A percentile compares a stretch with the other conserved stretches of the same genome.
These are phyloP conservation scores for Gossypium bickii DNA, from an alignment of 345 rosid species.

Conservation along the genomic window DNA sequence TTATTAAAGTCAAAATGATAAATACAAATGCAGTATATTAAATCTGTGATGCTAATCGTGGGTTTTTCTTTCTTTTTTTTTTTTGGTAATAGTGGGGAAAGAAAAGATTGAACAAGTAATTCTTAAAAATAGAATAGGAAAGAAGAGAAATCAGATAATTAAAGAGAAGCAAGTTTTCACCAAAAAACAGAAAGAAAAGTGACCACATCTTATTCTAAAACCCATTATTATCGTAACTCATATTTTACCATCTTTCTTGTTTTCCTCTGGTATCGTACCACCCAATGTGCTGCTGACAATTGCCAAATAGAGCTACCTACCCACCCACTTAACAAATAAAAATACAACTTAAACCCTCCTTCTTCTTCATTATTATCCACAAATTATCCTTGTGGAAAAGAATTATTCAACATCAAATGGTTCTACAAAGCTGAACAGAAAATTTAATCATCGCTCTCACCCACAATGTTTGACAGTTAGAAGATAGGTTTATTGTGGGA, in stretches of 20 bases:
- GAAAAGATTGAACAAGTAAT: too few relatives aligned
- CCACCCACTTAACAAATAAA: not conserved
- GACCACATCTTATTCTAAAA: too few relatives aligned
- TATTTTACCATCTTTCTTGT: not conserved
- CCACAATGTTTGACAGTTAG: not conserved
- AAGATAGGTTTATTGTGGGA: not conserved
- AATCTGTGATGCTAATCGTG: too few relatives aligned
- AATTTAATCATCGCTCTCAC: not conserved
- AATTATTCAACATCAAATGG: not conserved
- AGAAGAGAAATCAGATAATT: too few relatives aligned
- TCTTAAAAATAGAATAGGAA: too few relatives aligned
- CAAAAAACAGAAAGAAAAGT: too few relatives aligned
- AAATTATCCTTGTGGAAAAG: not conserved
- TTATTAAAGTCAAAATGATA: too few relatives aligned
- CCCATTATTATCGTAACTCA: too few relatives aligned
- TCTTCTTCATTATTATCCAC: not conserved
- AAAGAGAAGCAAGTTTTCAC: too few relatives aligned
- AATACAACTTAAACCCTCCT: not conserved
- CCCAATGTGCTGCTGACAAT: not conserved
- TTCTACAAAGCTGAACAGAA: not conserved
- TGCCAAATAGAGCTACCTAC: not conserved
- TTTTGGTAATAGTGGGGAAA: too few relatives aligned
- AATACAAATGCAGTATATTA: too few relatives aligned
- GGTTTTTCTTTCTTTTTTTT: too few relatives aligned
- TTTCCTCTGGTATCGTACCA: not conserved